phyloP scores from a whole-genome alignment of 2,329 filamentous ascomycete genomes.

The Stagonosporopsis rhizophila region DNA sequence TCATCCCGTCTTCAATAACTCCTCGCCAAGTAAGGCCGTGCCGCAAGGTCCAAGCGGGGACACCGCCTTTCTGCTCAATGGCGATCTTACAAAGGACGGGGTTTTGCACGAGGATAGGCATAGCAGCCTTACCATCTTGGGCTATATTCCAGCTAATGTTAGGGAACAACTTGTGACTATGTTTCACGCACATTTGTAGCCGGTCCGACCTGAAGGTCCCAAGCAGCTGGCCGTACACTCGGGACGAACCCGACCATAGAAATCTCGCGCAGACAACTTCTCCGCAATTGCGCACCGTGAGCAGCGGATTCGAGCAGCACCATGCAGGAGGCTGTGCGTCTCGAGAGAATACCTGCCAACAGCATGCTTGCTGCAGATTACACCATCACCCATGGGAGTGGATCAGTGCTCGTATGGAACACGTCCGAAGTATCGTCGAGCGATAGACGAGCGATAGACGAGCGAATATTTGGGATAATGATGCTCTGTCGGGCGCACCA shows the following conservation, averaged over 20 bases:
- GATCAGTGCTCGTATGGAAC: background rate
- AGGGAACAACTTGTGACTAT: background rate
- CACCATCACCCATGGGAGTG: background rate
- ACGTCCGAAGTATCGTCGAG: background rate
- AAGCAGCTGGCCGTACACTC: constrained; percentile 7
- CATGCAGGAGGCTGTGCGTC: constrained; percentile 2
- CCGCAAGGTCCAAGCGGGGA: constrained; percentile 16
- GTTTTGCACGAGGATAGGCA: constrained; percentile 9
- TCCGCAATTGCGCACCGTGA: constrained; percentile 8
- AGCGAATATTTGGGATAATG: background rate
- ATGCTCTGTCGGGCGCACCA: background rate
- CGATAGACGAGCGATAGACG: no score
- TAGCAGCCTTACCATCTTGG: constrained; percentile 14
- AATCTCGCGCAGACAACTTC: constrained; percentile 3
- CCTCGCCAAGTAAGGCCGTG: constrained; percentile 2
- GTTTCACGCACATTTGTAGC: constrained; percentile 11
- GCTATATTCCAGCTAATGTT: constrained; percentile 1
- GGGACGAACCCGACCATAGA: background rate
- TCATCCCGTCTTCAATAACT: constrained; percentile 19
- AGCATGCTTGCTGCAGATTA: constrained; percentile 12
- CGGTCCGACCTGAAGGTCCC: constrained; percentile 8
- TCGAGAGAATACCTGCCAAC: constrained; percentile 1
- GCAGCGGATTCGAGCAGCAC: background rate
- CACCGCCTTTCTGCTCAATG: constrained; percentile 34
- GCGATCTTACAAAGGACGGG: constrained; percentile 26